phyloP scores from a whole-genome alignment of 164 flowering plant species.

The Saururus chinensis region DNA sequence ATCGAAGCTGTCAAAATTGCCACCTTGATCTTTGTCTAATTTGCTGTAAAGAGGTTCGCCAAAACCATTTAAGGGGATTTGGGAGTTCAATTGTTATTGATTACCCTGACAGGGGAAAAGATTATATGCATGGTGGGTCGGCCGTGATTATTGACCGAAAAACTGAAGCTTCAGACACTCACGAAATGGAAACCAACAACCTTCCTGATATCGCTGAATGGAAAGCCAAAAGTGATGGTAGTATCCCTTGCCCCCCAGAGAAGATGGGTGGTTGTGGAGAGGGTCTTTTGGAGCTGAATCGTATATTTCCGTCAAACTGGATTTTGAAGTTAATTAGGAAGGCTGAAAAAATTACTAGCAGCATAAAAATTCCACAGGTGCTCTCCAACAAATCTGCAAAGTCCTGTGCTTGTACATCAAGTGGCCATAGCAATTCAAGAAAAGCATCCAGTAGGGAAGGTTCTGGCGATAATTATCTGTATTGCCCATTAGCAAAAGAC shows the following conservation, averaged over 20 bases:
- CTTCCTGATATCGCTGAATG: conserved; percentile 4
- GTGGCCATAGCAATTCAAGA: conserved; percentile 9
- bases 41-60: conserved; percentile 11
- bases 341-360: conserved; percentile 34
- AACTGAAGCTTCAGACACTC: background rate
- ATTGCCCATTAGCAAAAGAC: conserved; percentile 44
- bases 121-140: conserved; percentile 33
- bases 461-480: conserved; percentile 53
- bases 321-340: conserved; percentile 30
- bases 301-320: conserved; percentile 4
- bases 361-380: conserved; percentile 3
- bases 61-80: conserved; percentile 13
- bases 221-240: conserved; percentile 6
- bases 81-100: conserved; percentile 16
- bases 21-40: conserved; percentile 10
- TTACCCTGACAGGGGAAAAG: conserved; percentile 19
- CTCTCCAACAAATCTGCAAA: conserved; percentile 6
- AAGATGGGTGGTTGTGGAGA: conserved; percentile 11
- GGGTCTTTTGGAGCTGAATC: conserved; percentile 7
- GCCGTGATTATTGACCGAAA: background rate
- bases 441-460: conserved; percentile 57
- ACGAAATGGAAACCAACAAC: conserved; percentile 5
- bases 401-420: conserved; percentile 27
- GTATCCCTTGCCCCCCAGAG: conserved; percentile 11
- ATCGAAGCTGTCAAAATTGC: conserved; percentile 13